Percentiles rank a stretch among this genome's conserved stretches.
Conservation (phyloP, 179 eudicot genomes). For the Spinacia oleracea region DNA sequence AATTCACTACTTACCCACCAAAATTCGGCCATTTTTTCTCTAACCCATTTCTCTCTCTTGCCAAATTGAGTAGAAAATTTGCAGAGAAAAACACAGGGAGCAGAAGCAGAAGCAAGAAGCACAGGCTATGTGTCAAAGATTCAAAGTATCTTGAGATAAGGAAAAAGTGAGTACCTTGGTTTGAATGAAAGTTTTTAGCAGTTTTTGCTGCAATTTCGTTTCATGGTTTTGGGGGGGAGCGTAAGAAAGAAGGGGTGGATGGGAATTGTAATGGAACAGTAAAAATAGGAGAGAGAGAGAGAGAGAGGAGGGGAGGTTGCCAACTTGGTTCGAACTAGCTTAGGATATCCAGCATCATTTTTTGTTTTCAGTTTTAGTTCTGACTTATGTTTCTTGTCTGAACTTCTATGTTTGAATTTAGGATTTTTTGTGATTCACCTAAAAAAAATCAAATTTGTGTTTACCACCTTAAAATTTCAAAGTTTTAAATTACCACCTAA, state of each 20-base stretch:
- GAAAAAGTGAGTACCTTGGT: background rate
- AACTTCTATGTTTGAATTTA: too few species aligned
- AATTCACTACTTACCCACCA: background rate
- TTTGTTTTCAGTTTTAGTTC: too few species aligned
- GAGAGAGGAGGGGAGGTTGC: background rate
- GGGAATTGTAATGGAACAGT: conserved; percentile 9
- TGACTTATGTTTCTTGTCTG: too few species aligned
- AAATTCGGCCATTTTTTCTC: background rate
- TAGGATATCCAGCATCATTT: too few species aligned
- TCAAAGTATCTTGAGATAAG: background rate
- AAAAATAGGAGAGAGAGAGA: background rate
- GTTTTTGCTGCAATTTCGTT: background rate
- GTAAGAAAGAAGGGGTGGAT: background rate
- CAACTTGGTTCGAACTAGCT: too few species aligned
- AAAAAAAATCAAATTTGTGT: too few species aligned
- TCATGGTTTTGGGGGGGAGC: conserved; percentile 6
- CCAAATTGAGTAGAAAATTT: background rate
- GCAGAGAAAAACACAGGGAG: background rate
- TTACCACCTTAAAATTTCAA: too few species aligned
- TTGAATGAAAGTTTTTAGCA: background rate
- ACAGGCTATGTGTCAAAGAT: background rate
- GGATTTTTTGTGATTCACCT: too few species aligned
- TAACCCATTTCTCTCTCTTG: conserved; percentile 1
- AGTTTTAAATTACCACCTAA: too few species aligned
- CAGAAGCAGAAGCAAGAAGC: background rate